Evolutionary conservation across 805 yeast species (phyloP).

Genomic region (Lipomyces japonicus): DNA sequence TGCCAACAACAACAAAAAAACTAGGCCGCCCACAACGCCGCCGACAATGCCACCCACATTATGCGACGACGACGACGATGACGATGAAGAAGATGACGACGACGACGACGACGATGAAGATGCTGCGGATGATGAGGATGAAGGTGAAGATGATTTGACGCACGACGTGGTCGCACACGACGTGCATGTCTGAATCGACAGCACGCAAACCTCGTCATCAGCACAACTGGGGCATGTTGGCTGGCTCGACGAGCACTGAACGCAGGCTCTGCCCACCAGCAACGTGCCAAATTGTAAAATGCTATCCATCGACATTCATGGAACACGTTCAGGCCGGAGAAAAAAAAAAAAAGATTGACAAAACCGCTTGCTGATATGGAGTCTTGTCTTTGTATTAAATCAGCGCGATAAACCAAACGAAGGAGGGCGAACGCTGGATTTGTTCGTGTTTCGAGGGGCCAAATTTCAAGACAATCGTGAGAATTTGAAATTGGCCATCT

Average conservation of each 20-base stretch:
- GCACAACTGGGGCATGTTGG: slow-evolving; percentile 56
- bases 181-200: slow-evolving; percentile 54
- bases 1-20: slow-evolving; percentile 53
- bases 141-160: slow-evolving; percentile 31
- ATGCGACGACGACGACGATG: slow-evolving; percentile 26
- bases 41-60: slow-evolving; percentile 38
- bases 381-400: too few species aligned
- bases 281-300: neutral
- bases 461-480: too few species aligned
- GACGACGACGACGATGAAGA: slow-evolving; percentile 1
- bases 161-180: slow-evolving; percentile 58
- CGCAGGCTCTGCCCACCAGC: slow-evolving; percentile 29
- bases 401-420: too few species aligned
- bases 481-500: too few species aligned
- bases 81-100: slow-evolving; percentile 24
- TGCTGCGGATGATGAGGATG: slow-evolving; percentile 7
- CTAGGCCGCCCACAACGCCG: slow-evolving; percentile 69
- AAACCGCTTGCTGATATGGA: too few species aligned
- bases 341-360: too few species aligned
- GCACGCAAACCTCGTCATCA: slow-evolving; percentile 50
- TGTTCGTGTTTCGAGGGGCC: too few species aligned
- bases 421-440: too few species aligned
- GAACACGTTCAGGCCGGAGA: too few species aligned
- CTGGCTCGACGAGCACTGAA: slow-evolving; percentile 35
- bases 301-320: too few species aligned